These are phyloP conservation scores for Dissoconium aciculare DNA, from an alignment of 2,329 filamentous ascomycete genomes.

Conservation along the genomic window DNA sequence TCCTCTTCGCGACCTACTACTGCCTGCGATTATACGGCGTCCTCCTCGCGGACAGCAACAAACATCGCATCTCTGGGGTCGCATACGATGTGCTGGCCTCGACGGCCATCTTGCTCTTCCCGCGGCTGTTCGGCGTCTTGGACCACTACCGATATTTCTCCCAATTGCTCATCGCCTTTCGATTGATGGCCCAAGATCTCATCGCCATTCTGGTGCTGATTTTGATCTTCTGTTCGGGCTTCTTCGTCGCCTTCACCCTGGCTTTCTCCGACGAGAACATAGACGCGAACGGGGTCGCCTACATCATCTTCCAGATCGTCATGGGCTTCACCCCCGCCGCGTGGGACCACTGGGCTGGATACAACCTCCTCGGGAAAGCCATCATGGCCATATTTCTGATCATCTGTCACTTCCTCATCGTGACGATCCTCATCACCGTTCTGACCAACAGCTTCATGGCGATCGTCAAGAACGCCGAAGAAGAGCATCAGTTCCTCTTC, in stretches of 20 bases:
- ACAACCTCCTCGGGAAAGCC: slow-evolving; percentile 62
- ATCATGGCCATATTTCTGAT: slow-evolving; percentile 74
- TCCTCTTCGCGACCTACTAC: slow-evolving; percentile 78
- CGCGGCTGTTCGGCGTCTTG: slow-evolving; percentile 78
- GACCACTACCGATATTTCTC: slow-evolving; percentile 96
- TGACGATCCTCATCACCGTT: slow-evolving; percentile 91
- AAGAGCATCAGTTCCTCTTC: slow-evolving; percentile 85
- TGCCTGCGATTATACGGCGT: slow-evolving; percentile 79
- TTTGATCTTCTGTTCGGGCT: slow-evolving; percentile 77
- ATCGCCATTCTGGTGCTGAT: slow-evolving; percentile 73
- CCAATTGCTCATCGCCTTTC: slow-evolving; percentile 82
- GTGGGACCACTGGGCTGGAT: slow-evolving; percentile 75
- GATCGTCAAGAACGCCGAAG: slow-evolving; percentile 81
- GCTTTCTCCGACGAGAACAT: slow-evolving; percentile 57
- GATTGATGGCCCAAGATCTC: slow-evolving; percentile 83
- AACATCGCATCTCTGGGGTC: slow-evolving; percentile 59
- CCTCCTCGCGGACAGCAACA: slow-evolving; percentile 56
- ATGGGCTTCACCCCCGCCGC: slow-evolving; percentile 94
- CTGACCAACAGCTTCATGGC: slow-evolving; percentile 92
- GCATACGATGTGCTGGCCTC: slow-evolving; percentile 90
- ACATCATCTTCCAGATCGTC: slow-evolving; percentile 79
- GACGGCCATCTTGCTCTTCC: slow-evolving; percentile 77
- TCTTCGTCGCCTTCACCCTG: slow-evolving; percentile 86
- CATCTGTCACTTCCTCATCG: slow-evolving; percentile 87
- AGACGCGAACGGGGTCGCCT: slow-evolving; percentile 61